A percentile compares a stretch with the other conserved stretches of the same genome.
Evolutionary conservation across 2,329 filamentous ascomycete species (phyloP).

Genomic region (Monosporascus sp.): DNA sequence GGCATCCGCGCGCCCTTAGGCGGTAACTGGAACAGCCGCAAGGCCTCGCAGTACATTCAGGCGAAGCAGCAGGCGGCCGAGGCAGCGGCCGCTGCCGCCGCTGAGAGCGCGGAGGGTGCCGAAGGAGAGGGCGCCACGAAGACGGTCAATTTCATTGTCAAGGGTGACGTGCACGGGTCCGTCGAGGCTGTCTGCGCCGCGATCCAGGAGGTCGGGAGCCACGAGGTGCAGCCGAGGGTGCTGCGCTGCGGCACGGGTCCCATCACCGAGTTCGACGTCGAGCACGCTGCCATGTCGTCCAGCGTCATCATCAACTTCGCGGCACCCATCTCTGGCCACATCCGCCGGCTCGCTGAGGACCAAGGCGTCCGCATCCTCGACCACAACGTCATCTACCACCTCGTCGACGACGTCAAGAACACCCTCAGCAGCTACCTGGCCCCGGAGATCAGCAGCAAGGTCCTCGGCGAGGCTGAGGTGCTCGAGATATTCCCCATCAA

Average conservation of each 20-base stretch:
- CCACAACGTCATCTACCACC: constrained; percentile 79
- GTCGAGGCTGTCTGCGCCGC: constrained; percentile 83
- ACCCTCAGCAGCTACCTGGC: constrained; percentile 66
- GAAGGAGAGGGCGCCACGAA: constrained; percentile 39
- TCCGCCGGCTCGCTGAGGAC: constrained; percentile 64
- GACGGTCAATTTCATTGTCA: constrained; percentile 76
- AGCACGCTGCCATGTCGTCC: constrained; percentile 73
- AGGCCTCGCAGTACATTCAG: constrained; percentile 5
- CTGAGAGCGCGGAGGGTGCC: constrained; percentile 26
- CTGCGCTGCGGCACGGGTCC: constrained; percentile 73
- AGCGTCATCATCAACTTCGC: constrained; percentile 87
- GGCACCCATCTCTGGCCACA: constrained; percentile 58
- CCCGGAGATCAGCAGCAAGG: constrained; percentile 60
- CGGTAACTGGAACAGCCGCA: constrained; percentile 19
- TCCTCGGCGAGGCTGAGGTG: constrained; percentile 85
- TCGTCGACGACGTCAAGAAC: constrained; percentile 66
- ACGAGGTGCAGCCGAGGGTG: constrained; percentile 73
- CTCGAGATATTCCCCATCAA: constrained; percentile 80
- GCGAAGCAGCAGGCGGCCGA: background rate
- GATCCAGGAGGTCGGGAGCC: constrained; percentile 73
- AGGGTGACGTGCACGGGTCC: constrained; percentile 89
- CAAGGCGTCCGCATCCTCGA: constrained; percentile 74
- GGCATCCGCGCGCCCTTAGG: background rate
- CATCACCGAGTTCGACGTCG: constrained; percentile 80
- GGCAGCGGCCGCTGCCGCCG: constrained; percentile 24